These are phyloP conservation scores for Trichoderma asperelloides DNA, from an alignment of 495 filamentous ascomycete genomes.

Conservation along the genomic window DNA sequence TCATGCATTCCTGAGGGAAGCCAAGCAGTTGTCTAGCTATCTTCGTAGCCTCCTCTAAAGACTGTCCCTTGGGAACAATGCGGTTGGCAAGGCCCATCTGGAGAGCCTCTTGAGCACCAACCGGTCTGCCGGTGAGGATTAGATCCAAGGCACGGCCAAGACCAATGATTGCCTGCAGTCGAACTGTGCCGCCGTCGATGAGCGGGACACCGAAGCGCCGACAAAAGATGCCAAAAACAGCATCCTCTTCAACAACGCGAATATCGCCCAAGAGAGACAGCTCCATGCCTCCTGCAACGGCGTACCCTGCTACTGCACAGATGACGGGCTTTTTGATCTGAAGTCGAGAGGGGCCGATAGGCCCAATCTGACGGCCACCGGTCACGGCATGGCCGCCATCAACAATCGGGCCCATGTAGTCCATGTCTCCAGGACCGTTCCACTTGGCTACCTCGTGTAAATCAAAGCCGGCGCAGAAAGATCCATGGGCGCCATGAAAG, in stretches of 20 bases:
- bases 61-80: constrained; percentile 37
- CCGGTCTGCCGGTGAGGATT: constrained; percentile 40
- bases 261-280: constrained; percentile 39
- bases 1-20: constrained; percentile 40
- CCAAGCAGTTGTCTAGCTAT: constrained; percentile 33
- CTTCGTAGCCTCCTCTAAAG: constrained; percentile 31
- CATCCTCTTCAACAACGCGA: constrained; percentile 38
- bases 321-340: constrained; percentile 28
- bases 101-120: constrained; percentile 37
- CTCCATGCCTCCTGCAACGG: constrained; percentile 41
- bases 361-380: constrained; percentile 15
- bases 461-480: constrained; percentile 40
- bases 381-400: constrained; percentile 17
- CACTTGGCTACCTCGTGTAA: constrained; percentile 28
- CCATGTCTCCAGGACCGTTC: constrained; percentile 7
- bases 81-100: constrained; percentile 40
- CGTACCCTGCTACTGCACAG: constrained; percentile 36
- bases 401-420: background rate
- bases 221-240: constrained; percentile 42
- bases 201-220: constrained; percentile 41
- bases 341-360: constrained; percentile 39
- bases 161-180: constrained; percentile 39
- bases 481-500: constrained; percentile 21
- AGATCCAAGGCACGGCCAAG: constrained; percentile 41
- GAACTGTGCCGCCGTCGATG: constrained; percentile 42